phyloP scores from a whole-genome alignment of 176 grass and related monocot genomes.

The Ensete ventricosum region DNA sequence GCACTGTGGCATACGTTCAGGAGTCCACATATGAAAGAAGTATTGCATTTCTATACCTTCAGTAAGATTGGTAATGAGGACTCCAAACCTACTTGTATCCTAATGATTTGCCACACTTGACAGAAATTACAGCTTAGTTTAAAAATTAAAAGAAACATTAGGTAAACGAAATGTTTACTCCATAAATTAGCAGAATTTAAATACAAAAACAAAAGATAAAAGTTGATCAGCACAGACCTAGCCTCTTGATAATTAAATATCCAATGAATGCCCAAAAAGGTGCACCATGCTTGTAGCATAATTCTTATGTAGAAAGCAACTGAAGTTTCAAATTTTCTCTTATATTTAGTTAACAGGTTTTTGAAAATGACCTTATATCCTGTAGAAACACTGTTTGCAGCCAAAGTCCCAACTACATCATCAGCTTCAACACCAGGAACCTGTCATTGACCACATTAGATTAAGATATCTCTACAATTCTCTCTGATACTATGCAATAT shows the following conservation, averaged over 20 bases:
- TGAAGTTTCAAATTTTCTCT: neutral
- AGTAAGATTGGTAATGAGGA: neutral
- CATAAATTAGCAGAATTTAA: neutral
- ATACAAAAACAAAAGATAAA: neutral
- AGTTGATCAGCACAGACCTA: neutral
- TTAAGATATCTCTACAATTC: slow-evolving; percentile 11
- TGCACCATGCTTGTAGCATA: neutral
- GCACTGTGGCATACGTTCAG: neutral
- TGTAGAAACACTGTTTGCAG: slow-evolving; percentile 71
- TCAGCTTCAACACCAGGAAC: slow-evolving; percentile 99
- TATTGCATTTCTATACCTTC: neutral
- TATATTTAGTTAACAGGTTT: neutral
- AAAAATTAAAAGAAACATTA: neutral
- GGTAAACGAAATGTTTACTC: neutral
- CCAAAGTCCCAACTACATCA: slow-evolving; percentile 95
- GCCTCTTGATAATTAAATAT: neutral
- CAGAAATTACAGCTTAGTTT: neutral
- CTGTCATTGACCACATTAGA: slow-evolving; percentile 36
- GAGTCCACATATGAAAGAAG: neutral
- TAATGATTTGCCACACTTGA: neutral
- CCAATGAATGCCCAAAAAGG: neutral
- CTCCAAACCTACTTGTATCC: neutral
- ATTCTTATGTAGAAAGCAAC: neutral
- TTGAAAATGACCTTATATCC: slow-evolving; percentile 60
- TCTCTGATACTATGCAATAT: slow-evolving; percentile 12